Evolutionary conservation across 345 rosid genomes (phyloP), one percentile per base, ranked within the genome.

Genomic region (Eucalyptus decipiens): DNA sequence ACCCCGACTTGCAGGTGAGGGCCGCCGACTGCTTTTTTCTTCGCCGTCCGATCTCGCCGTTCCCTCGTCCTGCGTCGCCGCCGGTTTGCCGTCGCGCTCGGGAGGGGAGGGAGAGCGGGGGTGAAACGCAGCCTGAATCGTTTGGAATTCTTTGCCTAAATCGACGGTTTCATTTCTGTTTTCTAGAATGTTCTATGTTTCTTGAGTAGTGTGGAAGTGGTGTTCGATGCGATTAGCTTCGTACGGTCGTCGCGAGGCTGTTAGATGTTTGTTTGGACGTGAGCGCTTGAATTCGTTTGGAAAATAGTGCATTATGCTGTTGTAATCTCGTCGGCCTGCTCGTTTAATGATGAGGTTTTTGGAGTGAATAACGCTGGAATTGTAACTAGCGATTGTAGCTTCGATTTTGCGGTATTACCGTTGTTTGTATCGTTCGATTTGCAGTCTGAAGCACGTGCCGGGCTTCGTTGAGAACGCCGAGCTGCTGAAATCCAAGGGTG

Each of bases 1-100:
- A 98, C 99, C 40, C 99, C 99, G 42, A 98, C 99, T 83, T 98
- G 99, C 97, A 98, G 99, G 99, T 97, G 89, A 50, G 56, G 11
- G 18, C 48, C 65, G 62, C 32, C 87, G 37, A 19, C 28, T 26
- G 65, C 7, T 28, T 30, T 16, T 17, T 52, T 52, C 5, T 21
- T 49, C 50, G 30, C 34, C 7, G 56, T 7, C 52, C 32, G 40
- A 32, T 48, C 49, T 6, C 15, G 45, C 45, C 83, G 26, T 37
- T 37, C 2, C 45, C 3, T 19, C 81, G 8, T 72, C 6, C 54
- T 50, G 2, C 80, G 43, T 32, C 19, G 26, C 58, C 43, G 24
- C 24, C 80, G 6, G 80, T 9, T 1, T 3, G 1, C 28, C 45
- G 83, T 40, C 21, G 83, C 42, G 45, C 24, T 24, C 26, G 23